Evolutionary conservation across 1,284 basidiomycete species (phyloP).

Genomic region (Leccinum griseonigrum): DNA sequence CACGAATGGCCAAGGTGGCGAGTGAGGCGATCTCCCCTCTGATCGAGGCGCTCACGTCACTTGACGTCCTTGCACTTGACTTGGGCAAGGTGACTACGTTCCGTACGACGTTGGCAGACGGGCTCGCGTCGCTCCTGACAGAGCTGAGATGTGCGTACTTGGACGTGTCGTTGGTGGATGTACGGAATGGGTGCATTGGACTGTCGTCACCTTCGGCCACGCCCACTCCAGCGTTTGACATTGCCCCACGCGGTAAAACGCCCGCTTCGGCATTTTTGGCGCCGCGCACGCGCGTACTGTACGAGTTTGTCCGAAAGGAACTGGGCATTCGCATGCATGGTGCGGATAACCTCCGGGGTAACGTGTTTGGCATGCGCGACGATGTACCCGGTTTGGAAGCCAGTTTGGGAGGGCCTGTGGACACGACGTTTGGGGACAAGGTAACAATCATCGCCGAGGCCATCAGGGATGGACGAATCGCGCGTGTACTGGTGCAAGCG

Average conservation of each 20-base stretch:
- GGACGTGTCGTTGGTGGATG: conserved; percentile 26
- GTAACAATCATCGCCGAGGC: conserved; percentile 71
- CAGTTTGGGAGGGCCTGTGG: conserved; percentile 25
- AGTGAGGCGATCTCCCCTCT: conserved; percentile 57
- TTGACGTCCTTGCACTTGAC: conserved; percentile 33
- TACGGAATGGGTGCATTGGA: conserved; percentile 17
- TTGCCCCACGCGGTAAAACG: conserved; percentile 33
- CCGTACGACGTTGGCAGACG: conserved; percentile 22
- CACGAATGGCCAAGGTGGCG: conserved; percentile 66
- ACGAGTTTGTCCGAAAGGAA: conserved; percentile 66
- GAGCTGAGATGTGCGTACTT: conserved; percentile 30
- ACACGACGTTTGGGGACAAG: conserved; percentile 63
- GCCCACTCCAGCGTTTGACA: conserved; percentile 11
- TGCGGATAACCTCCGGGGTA: conserved; percentile 51
- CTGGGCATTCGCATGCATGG: conserved; percentile 76
- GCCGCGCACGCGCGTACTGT: conserved; percentile 57
- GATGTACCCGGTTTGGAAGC: conserved; percentile 9
- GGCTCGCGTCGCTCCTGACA: conserved; percentile 24
- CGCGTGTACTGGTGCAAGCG: conserved; percentile 52
- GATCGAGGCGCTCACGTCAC: conserved; percentile 50
- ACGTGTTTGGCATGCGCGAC: conserved; percentile 30
- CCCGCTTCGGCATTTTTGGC: conserved; percentile 64
- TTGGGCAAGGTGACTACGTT: conserved; percentile 27
- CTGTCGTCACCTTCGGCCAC: background rate
- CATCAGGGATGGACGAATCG: conserved; percentile 71